Evolutionary conservation across 257 asterid species (phyloP).

Genomic region (Petunia secreta): DNA sequence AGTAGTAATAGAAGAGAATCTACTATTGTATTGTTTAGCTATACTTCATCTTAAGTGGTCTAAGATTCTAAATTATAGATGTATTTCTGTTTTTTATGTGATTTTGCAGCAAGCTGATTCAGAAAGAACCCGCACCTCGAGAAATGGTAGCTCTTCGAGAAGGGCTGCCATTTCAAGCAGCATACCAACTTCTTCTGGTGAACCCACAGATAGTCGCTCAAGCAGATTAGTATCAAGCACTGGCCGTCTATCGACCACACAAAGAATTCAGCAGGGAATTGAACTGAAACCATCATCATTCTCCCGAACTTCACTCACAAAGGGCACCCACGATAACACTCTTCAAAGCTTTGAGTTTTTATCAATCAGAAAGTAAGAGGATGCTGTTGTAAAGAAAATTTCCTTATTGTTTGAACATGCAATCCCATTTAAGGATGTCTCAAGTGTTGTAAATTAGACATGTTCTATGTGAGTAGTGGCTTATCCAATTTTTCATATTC

Average conservation of each 20-base stretch:
- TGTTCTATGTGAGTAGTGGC: slow-evolving; percentile 34
- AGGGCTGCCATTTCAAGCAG: slow-evolving; percentile 63
- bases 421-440: slow-evolving; percentile 34
- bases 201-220: slow-evolving; percentile 44
- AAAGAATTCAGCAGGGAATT: slow-evolving; percentile 57
- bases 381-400: slow-evolving; percentile 33
- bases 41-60: background rate
- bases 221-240: slow-evolving; percentile 44
- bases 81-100: background rate
- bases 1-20: background rate
- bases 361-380: slow-evolving; percentile 46
- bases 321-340: slow-evolving; percentile 77
- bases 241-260: slow-evolving; percentile 55
- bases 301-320: slow-evolving; percentile 52
- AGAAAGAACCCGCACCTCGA: slow-evolving; percentile 61
- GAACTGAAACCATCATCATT: slow-evolving; percentile 62
- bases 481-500: slow-evolving; percentile 27
- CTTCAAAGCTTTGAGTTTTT: slow-evolving; percentile 93
- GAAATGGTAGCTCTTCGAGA: slow-evolving; percentile 75
- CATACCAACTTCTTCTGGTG: slow-evolving; percentile 55
- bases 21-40: background rate
- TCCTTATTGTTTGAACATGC: slow-evolving; percentile 28
- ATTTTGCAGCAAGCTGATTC: slow-evolving; percentile 66
- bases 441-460: slow-evolving; percentile 50
- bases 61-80: background rate